Base-by-base conservation (phyloP, 345 rosid genomes). In the Gossypium rotundifolium region DNA sequence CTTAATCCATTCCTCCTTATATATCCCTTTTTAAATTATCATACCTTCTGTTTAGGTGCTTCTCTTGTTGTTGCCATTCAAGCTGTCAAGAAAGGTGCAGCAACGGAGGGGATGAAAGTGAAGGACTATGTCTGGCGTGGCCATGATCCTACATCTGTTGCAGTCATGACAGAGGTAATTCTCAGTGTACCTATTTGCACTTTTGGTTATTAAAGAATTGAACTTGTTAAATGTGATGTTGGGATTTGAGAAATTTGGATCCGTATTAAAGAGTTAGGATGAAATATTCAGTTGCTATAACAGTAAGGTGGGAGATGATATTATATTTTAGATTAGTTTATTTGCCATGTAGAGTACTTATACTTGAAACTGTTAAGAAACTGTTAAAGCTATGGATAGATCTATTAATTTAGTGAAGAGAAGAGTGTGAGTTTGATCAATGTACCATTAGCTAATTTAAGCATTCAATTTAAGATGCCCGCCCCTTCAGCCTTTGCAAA, bases 111-210 rank as follows among this genome's bases (percentile, higher is more conserved):
- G 70, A 93, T 94, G 98, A 91, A 70, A 64, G 76, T 94, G 72
- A 87, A 91, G 75, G 98, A 94, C 74, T 94, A 87, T 78, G 78
- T 94, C 45, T 94, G 98, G 98, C 98, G 98, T 76, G 98, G 98
- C 69, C 98, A 94, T 89, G 98, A 94, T 85, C 98, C 98, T 58
- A 94, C 98, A 44, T 87, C 98, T 53, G 98, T 94, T 85, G 98
- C 98, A 55, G 98, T 94, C 78, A 94, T 94, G 98, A 93, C 98
- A 42, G 98, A 93, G 96, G 98, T 92, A 81, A 70, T 49, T 46
- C n/a, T 42, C n/a, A 44, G 40, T 70, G 44, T 44, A 48, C 69
- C 4, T 22, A 65, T 70, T 16, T 38, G 69, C 52, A 27, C 67
- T 63, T 40, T 40, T 71, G 44, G 27, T 55, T 72, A 17, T 27